Evolutionary conservation across 305 asterid genomes (phyloP), one percentile per base, ranked within the genome.

Genomic region (Fraxinus greggii): DNA sequence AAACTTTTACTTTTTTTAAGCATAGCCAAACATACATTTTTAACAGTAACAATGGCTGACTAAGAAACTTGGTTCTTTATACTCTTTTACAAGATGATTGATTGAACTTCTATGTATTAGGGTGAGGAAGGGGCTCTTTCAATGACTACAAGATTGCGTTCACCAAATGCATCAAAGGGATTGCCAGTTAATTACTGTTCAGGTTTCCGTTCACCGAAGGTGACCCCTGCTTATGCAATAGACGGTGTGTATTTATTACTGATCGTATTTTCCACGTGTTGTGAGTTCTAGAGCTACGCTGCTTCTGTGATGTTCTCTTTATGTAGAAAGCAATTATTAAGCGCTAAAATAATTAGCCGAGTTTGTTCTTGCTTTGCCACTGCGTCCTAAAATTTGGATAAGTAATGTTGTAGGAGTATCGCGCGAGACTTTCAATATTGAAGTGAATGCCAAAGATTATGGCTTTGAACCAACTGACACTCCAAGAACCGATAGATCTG

Each of bases 81-180:
- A n/a, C 26, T 35, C 56, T 65, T 65, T 73, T 3, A 67, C n/a
- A 7, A 17, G 80, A 82, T 36, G 72, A 78, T 61, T 76, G 75
- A 73, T 80, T 29, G 4, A 67, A 32, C 40, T 76, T 8, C n/a
- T 29, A 23, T 56, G 75, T 65, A 81, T 80, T 78, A 95, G 99
- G 99, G 99, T 12, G 99, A 95, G 88, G 99, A 95, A 85, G 99
- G 99, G 48, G 97, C 99, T 72, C 97, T 95, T 82, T 94, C 99
- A 36, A 94, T 95, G 99, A 94, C 99, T 35, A 95, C 98, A 19
- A 92, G 90, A 88, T 85, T 88, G 85, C 89, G 89, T 81, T 90
- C 95, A 48, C 90, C 89, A 79, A 89, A 78, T 89, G 95, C 98
- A 83, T 92, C 99, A 7, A 94, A 94, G 84, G 98, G 99, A 75